Percentiles rank a stretch among this genome's conserved stretches.
phyloP scores from a whole-genome alignment of 371 early-diverging fungal species.

The Mucor saturninus region DNA sequence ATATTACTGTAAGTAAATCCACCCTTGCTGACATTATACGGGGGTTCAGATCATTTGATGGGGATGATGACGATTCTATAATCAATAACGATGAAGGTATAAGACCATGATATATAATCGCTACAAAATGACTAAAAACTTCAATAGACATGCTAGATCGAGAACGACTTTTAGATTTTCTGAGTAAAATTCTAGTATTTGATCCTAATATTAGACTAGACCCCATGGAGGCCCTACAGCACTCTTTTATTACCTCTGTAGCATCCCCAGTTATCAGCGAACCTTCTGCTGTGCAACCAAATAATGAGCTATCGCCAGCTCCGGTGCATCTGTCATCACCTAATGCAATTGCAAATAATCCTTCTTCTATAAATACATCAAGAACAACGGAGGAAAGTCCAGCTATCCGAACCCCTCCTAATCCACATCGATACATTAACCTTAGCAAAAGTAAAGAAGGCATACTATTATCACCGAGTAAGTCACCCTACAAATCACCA shows the following conservation, averaged over 20 bases:
- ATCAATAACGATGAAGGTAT: slow-evolving; percentile 10
- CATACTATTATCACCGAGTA: background rate
- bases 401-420: slow-evolving; percentile 5
- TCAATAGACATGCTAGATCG: background rate
- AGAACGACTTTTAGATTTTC: slow-evolving; percentile 35
- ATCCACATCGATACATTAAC: background rate
- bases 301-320: background rate
- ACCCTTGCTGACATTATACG: slow-evolving; percentile 16
- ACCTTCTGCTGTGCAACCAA: background rate
- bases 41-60: slow-evolving; percentile 14
- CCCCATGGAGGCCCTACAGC: slow-evolving; percentile 86
- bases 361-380: slow-evolving; percentile 4
- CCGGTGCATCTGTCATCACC: background rate
- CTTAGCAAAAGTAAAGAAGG: background rate
- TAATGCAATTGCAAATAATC: background rate
- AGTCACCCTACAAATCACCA: background rate
- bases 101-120: background rate
- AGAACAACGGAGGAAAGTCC: slow-evolving; percentile 5
- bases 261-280: background rate
- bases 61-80: slow-evolving; percentile 8
- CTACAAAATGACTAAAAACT: background rate
- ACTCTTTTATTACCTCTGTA: slow-evolving; percentile 78
- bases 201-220: slow-evolving; percentile 88
- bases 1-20: background rate
- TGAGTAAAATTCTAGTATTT: slow-evolving; percentile 61